Conservation (phyloP, 441 rosid genomes). For the Francoa sonchifolia region DNA sequence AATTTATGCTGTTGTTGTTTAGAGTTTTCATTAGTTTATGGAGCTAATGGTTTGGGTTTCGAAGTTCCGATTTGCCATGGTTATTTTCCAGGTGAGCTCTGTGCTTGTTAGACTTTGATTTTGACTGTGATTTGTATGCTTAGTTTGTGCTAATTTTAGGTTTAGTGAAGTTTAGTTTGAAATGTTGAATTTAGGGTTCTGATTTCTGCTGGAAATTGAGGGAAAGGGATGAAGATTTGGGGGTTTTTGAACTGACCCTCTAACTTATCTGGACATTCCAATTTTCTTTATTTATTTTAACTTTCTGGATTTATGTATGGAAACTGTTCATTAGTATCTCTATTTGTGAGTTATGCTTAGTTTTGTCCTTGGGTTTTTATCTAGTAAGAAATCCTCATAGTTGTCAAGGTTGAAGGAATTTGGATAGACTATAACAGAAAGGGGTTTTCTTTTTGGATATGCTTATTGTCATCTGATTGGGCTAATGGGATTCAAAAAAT, state of each 20-base stretch:
- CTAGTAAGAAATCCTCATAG: neutral
- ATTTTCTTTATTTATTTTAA: neutral
- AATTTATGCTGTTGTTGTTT: constrained; percentile 25
- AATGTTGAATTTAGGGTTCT: constrained; percentile 9
- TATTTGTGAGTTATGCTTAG: constrained; percentile 4
- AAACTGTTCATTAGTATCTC: neutral
- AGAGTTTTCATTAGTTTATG: constrained; percentile 42
- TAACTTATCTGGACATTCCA: constrained; percentile 5
- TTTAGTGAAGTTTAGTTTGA: constrained; percentile 7
- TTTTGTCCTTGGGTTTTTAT: constrained; percentile 2
- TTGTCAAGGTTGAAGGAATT: constrained; percentile 3
- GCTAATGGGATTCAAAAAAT: constrained; percentile 7
- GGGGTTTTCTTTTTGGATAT: constrained; percentile 2
- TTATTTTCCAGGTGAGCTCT: constrained; percentile 40
- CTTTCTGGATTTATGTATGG: constrained; percentile 4
- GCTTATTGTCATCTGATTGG: constrained; percentile 14
- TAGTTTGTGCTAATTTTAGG: constrained; percentile 14
- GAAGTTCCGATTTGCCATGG: constrained; percentile 41
- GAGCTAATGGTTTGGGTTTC: constrained; percentile 32
- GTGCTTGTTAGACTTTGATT: constrained; percentile 4
- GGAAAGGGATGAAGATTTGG: constrained; percentile 4
- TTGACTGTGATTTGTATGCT: neutral
- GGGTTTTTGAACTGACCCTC: constrained; percentile 5
- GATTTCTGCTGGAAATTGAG: constrained; percentile 10
- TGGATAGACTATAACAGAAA: neutral